phyloP scores from a whole-genome alignment of 2,329 filamentous ascomycete species.

The Diaporthe ampelina region DNA sequence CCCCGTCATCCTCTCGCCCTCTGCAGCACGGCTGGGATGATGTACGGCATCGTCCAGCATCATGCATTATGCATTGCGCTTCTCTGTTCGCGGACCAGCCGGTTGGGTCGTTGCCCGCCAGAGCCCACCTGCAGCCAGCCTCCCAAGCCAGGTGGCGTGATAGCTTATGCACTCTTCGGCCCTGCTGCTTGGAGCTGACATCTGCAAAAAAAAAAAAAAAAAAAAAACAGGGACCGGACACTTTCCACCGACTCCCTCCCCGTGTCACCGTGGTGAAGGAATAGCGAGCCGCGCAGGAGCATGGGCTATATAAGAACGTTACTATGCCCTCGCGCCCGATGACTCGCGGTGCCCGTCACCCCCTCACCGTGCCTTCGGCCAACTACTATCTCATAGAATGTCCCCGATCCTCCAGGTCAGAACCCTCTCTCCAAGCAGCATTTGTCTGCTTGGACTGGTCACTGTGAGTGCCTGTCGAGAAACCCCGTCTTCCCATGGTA shows the following conservation, averaged over 20 bases:
- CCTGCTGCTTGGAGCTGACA: conserved; percentile 12
- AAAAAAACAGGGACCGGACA: neutral
- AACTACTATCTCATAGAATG: neutral
- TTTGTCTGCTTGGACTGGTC: conserved; percentile 35
- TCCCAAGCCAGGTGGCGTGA: conserved; percentile 24
- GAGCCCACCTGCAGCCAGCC: neutral
- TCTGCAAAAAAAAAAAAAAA: no score
- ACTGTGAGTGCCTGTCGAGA: conserved; percentile 9
- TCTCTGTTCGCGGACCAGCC: neutral
- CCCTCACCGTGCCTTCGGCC: neutral
- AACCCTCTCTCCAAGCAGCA: conserved; percentile 11
- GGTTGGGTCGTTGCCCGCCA: neutral
- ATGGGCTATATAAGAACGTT: neutral
- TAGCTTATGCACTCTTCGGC: conserved; percentile 20
- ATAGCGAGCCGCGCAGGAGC: no score
- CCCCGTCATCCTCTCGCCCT: no score
- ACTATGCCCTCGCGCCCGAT: neutral
- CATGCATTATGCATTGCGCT: neutral
- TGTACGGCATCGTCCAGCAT: neutral
- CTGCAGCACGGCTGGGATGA: neutral
- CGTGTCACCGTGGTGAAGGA: conserved; percentile 3
- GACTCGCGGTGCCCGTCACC: neutral
- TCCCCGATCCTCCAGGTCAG: conserved; percentile 16
- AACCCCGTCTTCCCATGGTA: neutral
- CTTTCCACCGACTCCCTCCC: neutral